phyloP scores from a whole-genome alignment of 2,329 filamentous ascomycete genomes.

The Trichoderma sp. region DNA sequence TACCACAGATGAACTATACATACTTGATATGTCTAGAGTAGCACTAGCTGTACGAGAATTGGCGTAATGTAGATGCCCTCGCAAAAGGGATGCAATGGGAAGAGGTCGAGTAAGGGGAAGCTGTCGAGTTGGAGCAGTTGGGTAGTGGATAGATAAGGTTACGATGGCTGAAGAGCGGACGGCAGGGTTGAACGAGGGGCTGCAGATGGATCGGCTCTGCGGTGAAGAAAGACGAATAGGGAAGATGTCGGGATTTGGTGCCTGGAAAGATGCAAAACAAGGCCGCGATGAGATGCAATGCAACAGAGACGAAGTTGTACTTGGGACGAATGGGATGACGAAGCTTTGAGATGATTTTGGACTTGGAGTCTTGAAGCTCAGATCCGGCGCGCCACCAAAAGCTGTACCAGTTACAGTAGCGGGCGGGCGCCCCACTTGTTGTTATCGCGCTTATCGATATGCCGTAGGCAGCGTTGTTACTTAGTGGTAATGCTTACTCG shows the following conservation, averaged over 20 bases:
- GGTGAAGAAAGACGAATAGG: background rate
- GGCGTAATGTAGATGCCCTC: background rate
- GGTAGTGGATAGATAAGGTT: background rate
- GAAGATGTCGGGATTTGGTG: background rate
- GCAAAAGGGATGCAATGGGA: background rate
- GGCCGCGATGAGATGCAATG: background rate
- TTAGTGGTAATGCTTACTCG: background rate
- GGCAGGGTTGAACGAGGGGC: background rate
- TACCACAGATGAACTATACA: background rate
- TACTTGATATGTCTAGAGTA: background rate
- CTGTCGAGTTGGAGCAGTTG: background rate
- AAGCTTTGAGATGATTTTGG: background rate
- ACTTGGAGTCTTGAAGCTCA: slow-evolving; percentile 8
- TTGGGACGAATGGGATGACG: background rate
- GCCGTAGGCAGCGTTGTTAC: background rate
- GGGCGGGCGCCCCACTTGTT: background rate
- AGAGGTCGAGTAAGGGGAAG: background rate
- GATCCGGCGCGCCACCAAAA: slow-evolving; percentile 8
- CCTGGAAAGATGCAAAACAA: background rate
- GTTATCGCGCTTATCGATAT: slow-evolving; percentile 11
- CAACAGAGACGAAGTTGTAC: background rate
- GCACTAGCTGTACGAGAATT: background rate
- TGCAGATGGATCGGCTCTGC: background rate
- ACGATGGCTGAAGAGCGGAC: background rate
- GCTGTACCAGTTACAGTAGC: background rate